Evolutionary conservation across 768 basidiomycete species (phyloP).

Genomic region (Suillus discolor): DNA sequence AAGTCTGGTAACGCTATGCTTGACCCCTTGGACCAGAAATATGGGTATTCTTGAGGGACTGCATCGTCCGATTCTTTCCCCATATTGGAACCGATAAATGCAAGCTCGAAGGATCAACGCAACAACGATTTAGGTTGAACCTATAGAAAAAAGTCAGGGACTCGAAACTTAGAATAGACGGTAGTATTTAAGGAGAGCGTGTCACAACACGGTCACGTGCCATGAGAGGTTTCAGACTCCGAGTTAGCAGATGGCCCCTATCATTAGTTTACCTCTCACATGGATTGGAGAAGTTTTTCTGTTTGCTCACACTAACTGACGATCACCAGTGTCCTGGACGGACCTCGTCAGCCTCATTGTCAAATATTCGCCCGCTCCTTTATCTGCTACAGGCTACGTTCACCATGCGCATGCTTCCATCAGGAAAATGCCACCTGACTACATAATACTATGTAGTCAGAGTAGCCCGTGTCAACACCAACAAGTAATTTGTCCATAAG

Average conservation of each 20-base stretch:
- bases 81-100: neutral
- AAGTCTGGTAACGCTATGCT: conserved; percentile 52
- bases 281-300: too few species aligned
- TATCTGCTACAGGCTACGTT: neutral
- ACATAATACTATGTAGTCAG: too few species aligned
- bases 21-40: conserved; percentile 52
- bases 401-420: neutral
- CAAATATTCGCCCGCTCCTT: neutral
- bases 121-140: neutral
- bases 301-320: neutral
- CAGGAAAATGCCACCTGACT: too few species aligned
- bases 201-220: conserved; percentile 4
- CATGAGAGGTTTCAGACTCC: too few species aligned
- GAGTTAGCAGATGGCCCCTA: too few species aligned
- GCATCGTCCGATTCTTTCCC: conserved; percentile 38
- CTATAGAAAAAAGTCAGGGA: neutral
- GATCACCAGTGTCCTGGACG: neutral
- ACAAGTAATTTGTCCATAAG: neutral
- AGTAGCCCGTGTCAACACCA: neutral
- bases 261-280: too few species aligned
- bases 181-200: neutral
- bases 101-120: neutral
- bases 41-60: conserved; percentile 45
- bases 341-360: neutral
- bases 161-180: neutral